phyloP scores from a whole-genome alignment of 345 rosid species.

The Lumnitzera racemosa region DNA sequence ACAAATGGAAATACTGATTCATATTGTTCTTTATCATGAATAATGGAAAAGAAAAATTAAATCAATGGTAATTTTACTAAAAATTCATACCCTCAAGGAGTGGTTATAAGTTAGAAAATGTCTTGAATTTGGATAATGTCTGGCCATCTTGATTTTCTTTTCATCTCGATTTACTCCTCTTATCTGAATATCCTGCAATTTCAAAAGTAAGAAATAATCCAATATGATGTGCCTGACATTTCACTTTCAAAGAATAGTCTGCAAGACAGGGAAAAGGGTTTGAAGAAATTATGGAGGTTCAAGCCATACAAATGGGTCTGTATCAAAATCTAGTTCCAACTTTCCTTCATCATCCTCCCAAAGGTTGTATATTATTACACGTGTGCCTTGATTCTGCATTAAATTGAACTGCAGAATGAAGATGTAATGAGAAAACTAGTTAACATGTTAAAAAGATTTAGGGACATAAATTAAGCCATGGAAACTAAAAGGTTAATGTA shows the following conservation, averaged over 20 bases:
- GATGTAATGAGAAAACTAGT: too few species aligned
- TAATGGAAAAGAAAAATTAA: too few species aligned
- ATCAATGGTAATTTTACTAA: too few species aligned
- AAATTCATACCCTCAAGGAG: slow-evolving; percentile 48
- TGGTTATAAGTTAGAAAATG: slow-evolving; percentile 62
- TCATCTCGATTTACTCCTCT: slow-evolving; percentile 63
- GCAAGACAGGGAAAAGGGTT: not conserved
- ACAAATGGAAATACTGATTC: too few species aligned
- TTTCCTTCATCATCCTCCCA: slow-evolving; percentile 73
- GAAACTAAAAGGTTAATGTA: too few species aligned
- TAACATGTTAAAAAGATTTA: not conserved
- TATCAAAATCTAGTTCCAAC: slow-evolving; percentile 64
- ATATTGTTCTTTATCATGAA: too few species aligned
- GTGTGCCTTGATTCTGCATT: slow-evolving; percentile 46
- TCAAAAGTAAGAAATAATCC: not conserved
- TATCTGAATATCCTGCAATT: slow-evolving; percentile 66
- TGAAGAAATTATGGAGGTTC: not conserved
- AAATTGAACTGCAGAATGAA: slow-evolving; percentile 35
- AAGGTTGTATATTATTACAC: slow-evolving; percentile 60
- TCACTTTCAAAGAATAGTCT: not conserved
- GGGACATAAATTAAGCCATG: not conserved
- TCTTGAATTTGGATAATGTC: slow-evolving; percentile 41
- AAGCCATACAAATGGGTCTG: slow-evolving; percentile 42
- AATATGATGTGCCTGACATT: not conserved
- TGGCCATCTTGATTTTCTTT: slow-evolving; percentile 56